phyloP scores from a whole-genome alignment of 164 flowering plant species.

The Vitis vinifera region DNA sequence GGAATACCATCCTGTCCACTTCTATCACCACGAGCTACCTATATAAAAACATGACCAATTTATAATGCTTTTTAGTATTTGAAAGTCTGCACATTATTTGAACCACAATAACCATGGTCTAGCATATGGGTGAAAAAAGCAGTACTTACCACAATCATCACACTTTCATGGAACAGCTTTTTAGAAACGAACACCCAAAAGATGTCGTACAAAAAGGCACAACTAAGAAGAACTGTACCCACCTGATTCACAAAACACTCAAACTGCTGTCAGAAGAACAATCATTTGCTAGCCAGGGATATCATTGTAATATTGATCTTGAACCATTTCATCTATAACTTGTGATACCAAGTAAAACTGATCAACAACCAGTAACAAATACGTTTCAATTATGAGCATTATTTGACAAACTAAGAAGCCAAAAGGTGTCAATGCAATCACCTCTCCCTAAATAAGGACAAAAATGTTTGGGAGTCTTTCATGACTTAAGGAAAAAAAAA shows the following conservation, averaged over 20 bases:
- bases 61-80: background rate
- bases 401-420: too few relatives aligned
- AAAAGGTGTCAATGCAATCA: too few relatives aligned
- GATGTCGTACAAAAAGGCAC: conserved; percentile 54
- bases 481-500: too few relatives aligned
- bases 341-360: too few relatives aligned
- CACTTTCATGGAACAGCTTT: conserved; percentile 47
- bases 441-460: too few relatives aligned
- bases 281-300: too few relatives aligned
- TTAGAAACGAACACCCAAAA: conserved; percentile 53
- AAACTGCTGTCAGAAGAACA: background rate
- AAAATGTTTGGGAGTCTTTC: too few relatives aligned
- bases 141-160: conserved; percentile 52
- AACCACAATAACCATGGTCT: background rate
- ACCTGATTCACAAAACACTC: conserved; percentile 32
- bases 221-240: conserved; percentile 53
- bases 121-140: background rate
- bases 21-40: conserved; percentile 73
- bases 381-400: too few relatives aligned
- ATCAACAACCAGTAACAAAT: too few relatives aligned
- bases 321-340: too few relatives aligned
- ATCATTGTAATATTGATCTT: too few relatives aligned
- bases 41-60: background rate
- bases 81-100: background rate
- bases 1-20: conserved; percentile 74